Evolutionary conservation across 352 stramenopile genomes (phyloP).

Genomic region (Globisporangium iwayamae): DNA sequence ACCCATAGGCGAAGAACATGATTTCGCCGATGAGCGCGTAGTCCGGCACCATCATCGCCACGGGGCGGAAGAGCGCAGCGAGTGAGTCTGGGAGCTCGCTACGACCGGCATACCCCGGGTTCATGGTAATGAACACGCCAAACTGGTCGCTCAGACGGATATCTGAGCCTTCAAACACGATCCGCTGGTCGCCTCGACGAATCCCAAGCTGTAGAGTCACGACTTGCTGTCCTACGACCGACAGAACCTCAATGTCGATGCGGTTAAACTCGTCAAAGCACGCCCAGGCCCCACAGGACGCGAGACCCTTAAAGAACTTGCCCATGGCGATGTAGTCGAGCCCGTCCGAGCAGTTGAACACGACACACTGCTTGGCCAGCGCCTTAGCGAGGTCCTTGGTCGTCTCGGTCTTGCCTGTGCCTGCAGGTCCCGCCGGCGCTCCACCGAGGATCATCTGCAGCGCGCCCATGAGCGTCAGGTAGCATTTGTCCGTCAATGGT

Average conservation of each 20-base stretch:
- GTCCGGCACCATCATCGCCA: conserved; percentile 92
- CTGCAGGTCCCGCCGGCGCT: conserved; percentile 89
- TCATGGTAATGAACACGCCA: conserved; percentile 91
- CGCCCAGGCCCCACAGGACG: conserved; percentile 91
- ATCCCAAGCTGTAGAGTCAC: conserved; percentile 90
- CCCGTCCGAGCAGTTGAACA: conserved; percentile 93
- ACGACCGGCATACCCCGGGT: conserved; percentile 84
- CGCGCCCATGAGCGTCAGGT: conserved; percentile 94
- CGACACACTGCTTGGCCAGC: conserved; percentile 94
- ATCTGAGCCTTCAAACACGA: conserved; percentile 94
- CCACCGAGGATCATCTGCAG: conserved; percentile 95
- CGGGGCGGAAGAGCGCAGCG: conserved; percentile 79
- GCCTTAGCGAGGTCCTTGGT: conserved; percentile 95
- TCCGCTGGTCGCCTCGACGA: conserved; percentile 74
- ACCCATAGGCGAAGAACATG: conserved; percentile 90
- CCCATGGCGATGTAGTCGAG: conserved; percentile 94
- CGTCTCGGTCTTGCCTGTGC: conserved; percentile 94
- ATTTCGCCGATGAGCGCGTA: conserved; percentile 89
- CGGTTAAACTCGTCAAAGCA: conserved; percentile 91
- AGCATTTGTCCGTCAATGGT: conserved; percentile 95
- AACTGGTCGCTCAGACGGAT: conserved; percentile 93
- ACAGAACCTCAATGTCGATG: conserved; percentile 88
- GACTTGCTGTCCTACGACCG: conserved; percentile 88
- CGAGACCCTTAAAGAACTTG: conserved; percentile 94
- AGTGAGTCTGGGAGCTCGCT: conserved; percentile 87